A percentile compares a stretch with the other conserved stretches of the same genome.
Conservation (phyloP, 1,139 yeast species). For the Candida sp. region DNA sequence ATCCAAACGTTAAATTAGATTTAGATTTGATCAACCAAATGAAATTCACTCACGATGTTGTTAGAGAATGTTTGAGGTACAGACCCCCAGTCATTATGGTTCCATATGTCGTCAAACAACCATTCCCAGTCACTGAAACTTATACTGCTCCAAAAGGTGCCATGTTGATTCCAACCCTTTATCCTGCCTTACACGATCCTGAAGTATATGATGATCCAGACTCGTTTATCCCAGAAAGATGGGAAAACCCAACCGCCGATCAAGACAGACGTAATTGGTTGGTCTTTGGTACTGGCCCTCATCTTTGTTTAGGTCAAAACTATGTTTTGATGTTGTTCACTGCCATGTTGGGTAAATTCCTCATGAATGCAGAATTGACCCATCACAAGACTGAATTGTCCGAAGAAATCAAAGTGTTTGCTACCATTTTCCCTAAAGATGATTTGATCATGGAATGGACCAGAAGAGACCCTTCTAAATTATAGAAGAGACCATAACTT, state of each 20-base stretch:
- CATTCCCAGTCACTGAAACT: constrained; percentile 75
- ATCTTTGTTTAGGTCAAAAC: constrained; percentile 91
- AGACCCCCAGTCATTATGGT: constrained; percentile 99
- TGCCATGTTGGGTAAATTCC: constrained; percentile 86
- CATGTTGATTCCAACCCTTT: constrained; percentile 92
- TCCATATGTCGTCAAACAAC: constrained; percentile 87
- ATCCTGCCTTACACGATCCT: constrained; percentile 96
- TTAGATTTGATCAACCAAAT: constrained; percentile 78
- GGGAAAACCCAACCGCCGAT: constrained; percentile 52
- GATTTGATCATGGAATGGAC: constrained; percentile 80
- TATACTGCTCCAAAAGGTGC: constrained; percentile 96
- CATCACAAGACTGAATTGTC: constrained; percentile 81
- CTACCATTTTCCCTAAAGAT: constrained; percentile 97
- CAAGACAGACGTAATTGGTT: constrained; percentile 87
- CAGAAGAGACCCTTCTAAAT: constrained; percentile 48
- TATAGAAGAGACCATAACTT: neutral
- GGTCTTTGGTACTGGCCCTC: constrained; percentile 97
- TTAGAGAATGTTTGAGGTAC: constrained; percentile 86
- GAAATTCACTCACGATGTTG: constrained; percentile 87
- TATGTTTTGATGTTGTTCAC: constrained; percentile 90
- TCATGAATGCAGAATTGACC: constrained; percentile 71
- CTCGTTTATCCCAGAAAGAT: constrained; percentile 91
- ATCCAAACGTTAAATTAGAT: constrained; percentile 57
- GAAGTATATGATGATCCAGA: constrained; percentile 95
- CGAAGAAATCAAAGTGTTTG: constrained; percentile 93